phyloP scores from a whole-genome alignment of 1,139 yeast species.

The Wickerhamomyces sp. region DNA sequence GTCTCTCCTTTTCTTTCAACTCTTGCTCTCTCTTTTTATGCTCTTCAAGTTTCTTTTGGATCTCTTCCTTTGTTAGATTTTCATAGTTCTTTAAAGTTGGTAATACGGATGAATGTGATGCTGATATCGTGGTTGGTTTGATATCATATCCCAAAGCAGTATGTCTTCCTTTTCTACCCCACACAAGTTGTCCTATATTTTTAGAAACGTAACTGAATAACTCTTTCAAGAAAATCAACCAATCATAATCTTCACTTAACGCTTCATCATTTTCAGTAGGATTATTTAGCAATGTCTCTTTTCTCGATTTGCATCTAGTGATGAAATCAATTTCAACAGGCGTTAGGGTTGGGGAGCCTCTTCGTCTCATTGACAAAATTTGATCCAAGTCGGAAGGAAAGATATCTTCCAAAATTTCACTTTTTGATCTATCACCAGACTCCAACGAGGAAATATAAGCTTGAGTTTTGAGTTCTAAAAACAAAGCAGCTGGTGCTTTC shows the following conservation, averaged over 20 bases:
- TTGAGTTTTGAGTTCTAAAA: constrained; percentile 86
- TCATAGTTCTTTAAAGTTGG: constrained; percentile 3
- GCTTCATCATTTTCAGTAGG: constrained; percentile 44
- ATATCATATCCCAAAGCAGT: constrained; percentile 1
- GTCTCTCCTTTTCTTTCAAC: constrained; percentile 12
- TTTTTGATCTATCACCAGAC: constrained; percentile 54
- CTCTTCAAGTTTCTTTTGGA: constrained; percentile 10
- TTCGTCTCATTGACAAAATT: constrained; percentile 48
- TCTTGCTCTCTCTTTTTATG: constrained; percentile 11
- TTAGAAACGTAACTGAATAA: constrained; percentile 74
- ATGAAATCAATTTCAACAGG: constrained; percentile 74
- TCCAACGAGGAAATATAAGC: constrained; percentile 88
- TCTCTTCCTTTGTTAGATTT: constrained; percentile 18
- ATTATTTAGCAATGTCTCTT: constrained; percentile 50
- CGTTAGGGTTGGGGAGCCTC: constrained; percentile 37
- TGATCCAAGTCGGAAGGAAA: constrained; percentile 66
- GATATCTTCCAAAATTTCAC: constrained; percentile 69
- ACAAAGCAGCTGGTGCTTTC: constrained; percentile 76
- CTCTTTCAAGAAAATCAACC: constrained; percentile 71
- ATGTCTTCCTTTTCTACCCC: constrained; percentile 58
- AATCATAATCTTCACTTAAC: constrained; percentile 59
- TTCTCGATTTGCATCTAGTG: constrained; percentile 64
- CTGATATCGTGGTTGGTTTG: background rate
- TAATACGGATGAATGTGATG: background rate
- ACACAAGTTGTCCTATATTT: constrained; percentile 65